Evolutionary conservation across 2,329 filamentous ascomycete species (phyloP), one percentile per base, ranked within the genome.

Genomic region (Phialemonium atrogriseum): DNA sequence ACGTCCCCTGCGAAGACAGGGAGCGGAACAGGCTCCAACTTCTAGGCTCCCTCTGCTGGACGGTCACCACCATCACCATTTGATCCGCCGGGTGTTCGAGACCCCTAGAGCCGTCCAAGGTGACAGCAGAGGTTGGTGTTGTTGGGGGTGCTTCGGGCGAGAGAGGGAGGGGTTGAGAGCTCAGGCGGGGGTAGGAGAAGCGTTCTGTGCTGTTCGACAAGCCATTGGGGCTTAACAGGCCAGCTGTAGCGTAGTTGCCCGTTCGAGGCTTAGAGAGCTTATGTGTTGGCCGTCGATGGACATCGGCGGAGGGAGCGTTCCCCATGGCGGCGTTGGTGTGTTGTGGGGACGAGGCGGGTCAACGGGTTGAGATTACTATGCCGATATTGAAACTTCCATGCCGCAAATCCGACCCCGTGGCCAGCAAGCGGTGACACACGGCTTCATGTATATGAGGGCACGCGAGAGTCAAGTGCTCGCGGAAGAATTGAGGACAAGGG

Each of bases 231-330:
- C 48, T 58, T 44, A 60, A 53, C 49, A 64, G 55, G 41, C 57
- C 56, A 53, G 59, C 52, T 53, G 60, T 52, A 32, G 54, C 51
- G 51, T 54, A 55, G 40, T 53, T 62, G 33, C 53, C 55, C 21
- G 56, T 60, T 37, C 58, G 63, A 37, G 66, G 62, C 48, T 73
- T 73, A 30, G 63, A 68, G 38, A 73, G 58, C 54, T 62, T 71
- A 40, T 70, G 63, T 47, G 62, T 51, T 33, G 52, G 35, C 44
- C 49, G 55, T 36, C 48, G 53, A 40, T 44, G 43, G 38, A 9
- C 28, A 10, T 7, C 10, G 24, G 54, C 51, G 26, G 67, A 73
- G 34, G 62, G 51, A 27, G 57, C 51, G 48, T 73, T 73, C 33
- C 69, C 69, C 69, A 73, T 73, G 42, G 35, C 53, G 46, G 38